phyloP scores from a whole-genome alignment of 2,329 filamentous ascomycete species.

The Cladosporium oxysporum region DNA sequence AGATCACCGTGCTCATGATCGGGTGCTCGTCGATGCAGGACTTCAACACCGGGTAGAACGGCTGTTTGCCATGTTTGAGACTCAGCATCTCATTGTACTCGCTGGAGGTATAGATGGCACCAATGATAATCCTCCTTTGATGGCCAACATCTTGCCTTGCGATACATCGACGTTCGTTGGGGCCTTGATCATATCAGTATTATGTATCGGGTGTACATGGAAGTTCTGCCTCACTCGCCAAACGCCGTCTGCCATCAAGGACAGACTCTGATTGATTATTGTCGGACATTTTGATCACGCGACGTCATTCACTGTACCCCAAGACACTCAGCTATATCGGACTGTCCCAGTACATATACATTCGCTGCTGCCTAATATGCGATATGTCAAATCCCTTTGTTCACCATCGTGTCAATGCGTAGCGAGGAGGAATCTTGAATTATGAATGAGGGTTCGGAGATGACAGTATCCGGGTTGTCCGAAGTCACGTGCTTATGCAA shows the following conservation, averaged over 20 bases:
- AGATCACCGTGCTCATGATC: conserved; percentile 41
- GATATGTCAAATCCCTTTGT: not conserved
- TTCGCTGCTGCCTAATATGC: not conserved
- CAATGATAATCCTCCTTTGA: conserved; percentile 45
- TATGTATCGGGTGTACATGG: not conserved
- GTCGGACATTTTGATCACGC: not conserved
- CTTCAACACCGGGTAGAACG: conserved; percentile 34
- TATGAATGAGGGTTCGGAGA: not conserved
- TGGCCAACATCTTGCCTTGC: conserved; percentile 44
- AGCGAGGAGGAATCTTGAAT: not conserved
- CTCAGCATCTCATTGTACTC: conserved; percentile 23
- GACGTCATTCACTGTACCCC: not conserved
- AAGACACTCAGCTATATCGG: not conserved
- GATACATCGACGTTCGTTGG: conserved; percentile 46
- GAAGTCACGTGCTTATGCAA: not conserved
- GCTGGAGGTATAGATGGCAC: conserved; percentile 37
- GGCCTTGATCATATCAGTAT: conserved; percentile 32
- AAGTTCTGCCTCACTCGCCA: not conserved
- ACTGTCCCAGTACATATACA: not conserved
- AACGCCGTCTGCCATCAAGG: not conserved
- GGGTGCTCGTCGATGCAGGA: conserved; percentile 44
- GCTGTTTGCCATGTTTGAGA: conserved; percentile 23
- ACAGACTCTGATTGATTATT: not conserved
- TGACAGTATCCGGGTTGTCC: not conserved
- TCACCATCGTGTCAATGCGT: not conserved